These are phyloP conservation scores for Capniomyces stellatus DNA, from an alignment of 371 early-diverging fungal genomes.

Conservation along the genomic window DNA sequence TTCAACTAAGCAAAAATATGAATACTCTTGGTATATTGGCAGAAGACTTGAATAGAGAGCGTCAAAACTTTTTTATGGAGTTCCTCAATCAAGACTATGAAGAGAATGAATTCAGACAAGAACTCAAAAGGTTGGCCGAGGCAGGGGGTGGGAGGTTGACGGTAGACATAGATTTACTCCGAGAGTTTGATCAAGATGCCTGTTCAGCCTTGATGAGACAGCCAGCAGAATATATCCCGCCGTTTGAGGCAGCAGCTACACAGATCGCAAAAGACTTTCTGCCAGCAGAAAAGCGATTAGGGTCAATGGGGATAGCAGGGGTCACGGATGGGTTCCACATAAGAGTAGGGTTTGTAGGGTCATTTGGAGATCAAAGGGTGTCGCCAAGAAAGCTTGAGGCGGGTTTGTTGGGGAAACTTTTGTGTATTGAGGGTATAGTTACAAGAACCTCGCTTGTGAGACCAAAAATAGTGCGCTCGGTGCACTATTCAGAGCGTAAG, in stretches of 20 bases:
- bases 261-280: conserved; percentile 63
- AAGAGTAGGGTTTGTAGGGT: conserved; percentile 79
- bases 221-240: conserved; percentile 71
- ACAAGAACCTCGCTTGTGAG: conserved; percentile 93
- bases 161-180: conserved; percentile 74
- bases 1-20: not conserved
- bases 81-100: conserved; percentile 17
- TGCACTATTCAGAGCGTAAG: conserved; percentile 85
- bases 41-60: not conserved
- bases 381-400: conserved; percentile 86
- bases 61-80: conserved; percentile 3
- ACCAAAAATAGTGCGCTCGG: conserved; percentile 86
- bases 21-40: not conserved
- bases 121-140: conserved; percentile 45
- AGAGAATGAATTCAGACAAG: conserved; percentile 36
- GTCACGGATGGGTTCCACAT: conserved; percentile 23
- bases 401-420: conserved; percentile 64
- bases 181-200: conserved; percentile 43
- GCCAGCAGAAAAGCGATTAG: conserved; percentile 36
- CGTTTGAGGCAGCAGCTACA: conserved; percentile 56
- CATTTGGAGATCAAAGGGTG: conserved; percentile 80
- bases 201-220: conserved; percentile 31
- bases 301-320: conserved; percentile 12
- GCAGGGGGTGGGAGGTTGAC: conserved; percentile 48
- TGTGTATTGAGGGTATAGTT: conserved; percentile 98